Evolutionary conservation across 2,329 filamentous ascomycete genomes (phyloP).

Genomic region (Penicillium carneum): DNA sequence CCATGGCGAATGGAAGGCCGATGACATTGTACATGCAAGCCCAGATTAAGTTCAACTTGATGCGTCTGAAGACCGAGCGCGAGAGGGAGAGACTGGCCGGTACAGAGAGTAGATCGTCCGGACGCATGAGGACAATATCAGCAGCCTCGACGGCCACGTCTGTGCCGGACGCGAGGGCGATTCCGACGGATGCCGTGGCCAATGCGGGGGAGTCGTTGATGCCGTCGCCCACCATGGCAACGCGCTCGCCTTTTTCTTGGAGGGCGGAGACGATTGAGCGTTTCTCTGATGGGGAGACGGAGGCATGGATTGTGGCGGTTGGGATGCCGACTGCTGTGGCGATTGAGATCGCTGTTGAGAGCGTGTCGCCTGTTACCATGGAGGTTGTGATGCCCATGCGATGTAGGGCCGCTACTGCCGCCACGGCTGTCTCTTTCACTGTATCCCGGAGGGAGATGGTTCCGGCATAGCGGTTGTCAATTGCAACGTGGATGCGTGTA

Average conservation of each 20-base stretch:
- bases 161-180: constrained; percentile 89
- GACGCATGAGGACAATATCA: constrained; percentile 92
- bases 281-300: constrained; percentile 90
- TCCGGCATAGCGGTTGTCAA: constrained; percentile 81
- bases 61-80: constrained; percentile 84
- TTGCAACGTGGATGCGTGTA: constrained; percentile 89
- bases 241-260: constrained; percentile 75
- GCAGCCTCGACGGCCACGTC: constrained; percentile 98
- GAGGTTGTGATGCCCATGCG: constrained; percentile 85
- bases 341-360: constrained; percentile 81
- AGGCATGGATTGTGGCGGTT: constrained; percentile 76
- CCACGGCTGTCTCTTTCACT: constrained; percentile 84
- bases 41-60: constrained; percentile 92
- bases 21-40: constrained; percentile 91
- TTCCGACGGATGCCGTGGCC: constrained; percentile 89
- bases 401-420: constrained; percentile 80
- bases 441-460: constrained; percentile 85
- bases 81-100: constrained; percentile 83
- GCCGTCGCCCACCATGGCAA: constrained; percentile 97
- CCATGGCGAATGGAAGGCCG: constrained; percentile 95
- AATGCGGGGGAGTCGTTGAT: constrained; percentile 98
- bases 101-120: constrained; percentile 90
- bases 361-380: constrained; percentile 92
- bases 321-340: constrained; percentile 83
- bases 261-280: constrained; percentile 81